Evolutionary conservation across 176 grass and related monocot species (phyloP), one percentile per base, ranked within the genome.

Genomic region (Rhynchospora tenuis): DNA sequence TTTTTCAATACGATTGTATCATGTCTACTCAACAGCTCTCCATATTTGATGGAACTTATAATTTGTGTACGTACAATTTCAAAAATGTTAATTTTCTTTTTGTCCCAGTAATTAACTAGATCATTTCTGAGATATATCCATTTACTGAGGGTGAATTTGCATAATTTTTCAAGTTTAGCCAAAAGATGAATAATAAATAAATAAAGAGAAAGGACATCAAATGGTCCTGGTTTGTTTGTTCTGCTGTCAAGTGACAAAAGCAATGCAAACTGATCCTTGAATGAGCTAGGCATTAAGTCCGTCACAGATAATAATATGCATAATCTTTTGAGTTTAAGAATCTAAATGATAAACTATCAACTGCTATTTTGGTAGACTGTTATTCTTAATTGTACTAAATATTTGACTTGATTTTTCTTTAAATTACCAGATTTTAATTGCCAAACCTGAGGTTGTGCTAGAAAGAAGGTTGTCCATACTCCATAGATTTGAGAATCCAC

Each of bases 11-110:
- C 4, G 16, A 47, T 75, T 4, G 14, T 89, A 65, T 89, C 76
- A 55, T 89, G 87, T 69, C 60, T 89, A 65, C 76, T 89, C 51
- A 82, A 89, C 44, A 89, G 83, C 56, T 85, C 87, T 46, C 77
- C 87, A 6, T 62, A 85, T 68, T 84, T 85, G 45, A 74, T 57
- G 65, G 27, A 89, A 54, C 60, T 85, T 26, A 73, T 16, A 81
- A 85, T 89, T 61, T 23, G n/a, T 66, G 83, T 88, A 79, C 69
- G 82, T 22, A 52, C 23, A 44, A 17, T 42, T 43, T 6, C 13
- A 42, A 29, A 69, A n/a, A 8, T 69, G 44, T 9, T 69, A n/a
- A 6, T 3, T 38, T 2, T 43, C 29, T 68, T 15, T 17, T 19
- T 42, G 28, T 42, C 13, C 12, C 64, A 67, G 23, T 17, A 67